phyloP scores from a whole-genome alignment of 805 yeast species.

The Saccharomycopsis sp. region DNA sequence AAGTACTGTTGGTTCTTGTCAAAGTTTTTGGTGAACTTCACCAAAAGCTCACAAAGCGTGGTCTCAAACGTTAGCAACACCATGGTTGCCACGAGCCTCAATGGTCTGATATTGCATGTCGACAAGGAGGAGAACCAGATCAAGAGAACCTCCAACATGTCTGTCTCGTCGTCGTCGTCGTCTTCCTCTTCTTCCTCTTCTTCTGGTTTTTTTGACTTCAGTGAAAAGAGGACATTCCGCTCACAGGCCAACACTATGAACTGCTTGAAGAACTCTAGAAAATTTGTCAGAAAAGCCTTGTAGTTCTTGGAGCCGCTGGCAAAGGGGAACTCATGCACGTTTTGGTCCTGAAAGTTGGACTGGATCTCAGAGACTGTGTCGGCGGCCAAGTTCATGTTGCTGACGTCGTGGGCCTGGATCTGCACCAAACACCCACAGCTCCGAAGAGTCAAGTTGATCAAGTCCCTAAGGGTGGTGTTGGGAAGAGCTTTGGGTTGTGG shows the following conservation, averaged over 20 bases:
- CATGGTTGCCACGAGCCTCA: constrained; percentile 59
- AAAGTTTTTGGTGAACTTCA: constrained; percentile 28
- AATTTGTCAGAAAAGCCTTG: constrained; percentile 43
- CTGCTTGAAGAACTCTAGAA: constrained; percentile 45
- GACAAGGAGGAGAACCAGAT: constrained; percentile 74
- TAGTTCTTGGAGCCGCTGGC: constrained; percentile 40
- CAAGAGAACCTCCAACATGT: constrained; percentile 44
- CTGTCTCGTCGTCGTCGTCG: constrained; percentile 23
- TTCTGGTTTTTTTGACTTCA: constrained; percentile 27
- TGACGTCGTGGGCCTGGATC: constrained; percentile 68
- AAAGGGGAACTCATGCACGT: constrained; percentile 62
- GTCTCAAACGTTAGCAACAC: constrained; percentile 53
- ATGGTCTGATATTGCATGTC: constrained; percentile 57
- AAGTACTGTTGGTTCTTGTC: constrained; percentile 40
- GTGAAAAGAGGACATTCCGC: constrained; percentile 40
- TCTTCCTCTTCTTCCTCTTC: constrained; percentile 30
- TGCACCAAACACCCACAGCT: constrained; percentile 63
- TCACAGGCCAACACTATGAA: constrained; percentile 49
- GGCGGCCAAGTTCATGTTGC: constrained; percentile 56
- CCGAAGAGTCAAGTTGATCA: constrained; percentile 62
- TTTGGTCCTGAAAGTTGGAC: constrained; percentile 49
- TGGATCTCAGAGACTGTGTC: constrained; percentile 71
- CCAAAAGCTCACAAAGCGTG: constrained; percentile 44
- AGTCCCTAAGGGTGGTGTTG: constrained; percentile 45
- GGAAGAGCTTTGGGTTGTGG: no score